Conservation (phyloP, 1,284 basidiomycete species). For the Xanthoconium separans region DNA sequence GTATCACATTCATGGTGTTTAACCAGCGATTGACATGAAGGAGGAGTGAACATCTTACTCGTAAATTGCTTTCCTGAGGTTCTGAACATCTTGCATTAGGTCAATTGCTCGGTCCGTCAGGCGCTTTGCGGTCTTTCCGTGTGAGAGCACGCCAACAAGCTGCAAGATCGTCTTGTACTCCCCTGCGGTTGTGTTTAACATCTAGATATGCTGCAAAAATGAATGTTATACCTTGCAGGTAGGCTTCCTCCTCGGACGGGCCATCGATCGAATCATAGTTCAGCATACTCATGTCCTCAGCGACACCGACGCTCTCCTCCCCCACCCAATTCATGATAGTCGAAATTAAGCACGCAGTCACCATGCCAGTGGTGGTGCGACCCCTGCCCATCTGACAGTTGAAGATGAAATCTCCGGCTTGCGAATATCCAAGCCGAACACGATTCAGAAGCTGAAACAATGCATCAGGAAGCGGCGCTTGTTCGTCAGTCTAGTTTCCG, state of each 20-base stretch:
- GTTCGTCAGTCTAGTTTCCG: slow-evolving; percentile 83
- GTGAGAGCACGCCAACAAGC: slow-evolving; percentile 85
- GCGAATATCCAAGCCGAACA: slow-evolving; percentile 61
- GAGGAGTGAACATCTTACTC: slow-evolving; percentile 53
- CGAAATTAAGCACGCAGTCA: slow-evolving; percentile 84
- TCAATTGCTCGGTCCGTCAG: slow-evolving; percentile 89
- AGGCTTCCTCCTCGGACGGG: slow-evolving; percentile 81
- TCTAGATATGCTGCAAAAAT: background rate
- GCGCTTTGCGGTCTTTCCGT: slow-evolving; percentile 91
- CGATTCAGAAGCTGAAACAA: slow-evolving; percentile 78
- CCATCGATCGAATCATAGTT: slow-evolving; percentile 72
- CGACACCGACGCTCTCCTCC: slow-evolving; percentile 40
- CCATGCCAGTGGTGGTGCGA: slow-evolving; percentile 92
- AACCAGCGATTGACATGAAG: background rate
- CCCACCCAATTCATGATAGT: slow-evolving; percentile 66
- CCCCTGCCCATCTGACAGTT: slow-evolving; percentile 87
- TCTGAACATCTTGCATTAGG: slow-evolving; percentile 92
- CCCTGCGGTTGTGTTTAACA: slow-evolving; percentile 46
- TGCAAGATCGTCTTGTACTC: slow-evolving; percentile 98
- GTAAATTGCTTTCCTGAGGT: slow-evolving; percentile 88
- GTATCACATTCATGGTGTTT: slow-evolving; percentile 6
- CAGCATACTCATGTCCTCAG: slow-evolving; percentile 42
- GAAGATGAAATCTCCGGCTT: slow-evolving; percentile 79
- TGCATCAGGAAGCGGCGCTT: slow-evolving; percentile 88
- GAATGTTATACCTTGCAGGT: slow-evolving; percentile 66